Evolutionary conservation across 2,329 filamentous ascomycete genomes (phyloP).

Genomic region (Neobulgaria alba): DNA sequence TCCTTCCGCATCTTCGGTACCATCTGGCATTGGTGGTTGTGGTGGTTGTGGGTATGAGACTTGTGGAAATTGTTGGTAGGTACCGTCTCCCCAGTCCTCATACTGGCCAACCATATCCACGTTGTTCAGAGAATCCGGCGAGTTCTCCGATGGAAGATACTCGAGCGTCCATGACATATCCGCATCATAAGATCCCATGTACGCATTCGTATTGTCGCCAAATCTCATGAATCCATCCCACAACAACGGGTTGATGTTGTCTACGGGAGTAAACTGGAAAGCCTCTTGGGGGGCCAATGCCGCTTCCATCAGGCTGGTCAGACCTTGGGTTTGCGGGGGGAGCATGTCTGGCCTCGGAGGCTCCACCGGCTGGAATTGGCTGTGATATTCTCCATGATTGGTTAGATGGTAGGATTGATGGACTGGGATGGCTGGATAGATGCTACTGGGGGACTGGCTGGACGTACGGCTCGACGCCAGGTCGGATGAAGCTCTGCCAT

Average conservation of each 20-base stretch:
- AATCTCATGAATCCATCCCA: conserved; percentile 26
- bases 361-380: conserved; percentile 3
- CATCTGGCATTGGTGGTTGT: conserved; percentile 8
- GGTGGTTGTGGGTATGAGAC: conserved; percentile 13
- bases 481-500: not conserved
- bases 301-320: conserved; percentile 25
- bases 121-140: conserved; percentile 15
- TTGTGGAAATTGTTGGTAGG: conserved; percentile 8
- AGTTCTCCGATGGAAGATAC: conserved; percentile 16
- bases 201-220: conserved; percentile 16
- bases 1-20: conserved; percentile 16
- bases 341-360: not conserved
- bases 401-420: not conserved
- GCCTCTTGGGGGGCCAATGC: conserved; percentile 18
- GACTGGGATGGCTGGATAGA: not conserved
- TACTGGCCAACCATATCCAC: conserved; percentile 11
- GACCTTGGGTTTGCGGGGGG: conserved; percentile 12
- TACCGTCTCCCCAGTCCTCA: conserved; percentile 14
- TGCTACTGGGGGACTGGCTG: not conserved
- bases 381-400: not conserved
- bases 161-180: conserved; percentile 25
- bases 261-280: conserved; percentile 13
- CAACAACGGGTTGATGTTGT: conserved; percentile 15
- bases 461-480: not conserved
- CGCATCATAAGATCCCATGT: conserved; percentile 26